Evolutionary conservation across 2,329 filamentous ascomycete genomes (phyloP).

Genomic region (Tolypocladium endophyticum): DNA sequence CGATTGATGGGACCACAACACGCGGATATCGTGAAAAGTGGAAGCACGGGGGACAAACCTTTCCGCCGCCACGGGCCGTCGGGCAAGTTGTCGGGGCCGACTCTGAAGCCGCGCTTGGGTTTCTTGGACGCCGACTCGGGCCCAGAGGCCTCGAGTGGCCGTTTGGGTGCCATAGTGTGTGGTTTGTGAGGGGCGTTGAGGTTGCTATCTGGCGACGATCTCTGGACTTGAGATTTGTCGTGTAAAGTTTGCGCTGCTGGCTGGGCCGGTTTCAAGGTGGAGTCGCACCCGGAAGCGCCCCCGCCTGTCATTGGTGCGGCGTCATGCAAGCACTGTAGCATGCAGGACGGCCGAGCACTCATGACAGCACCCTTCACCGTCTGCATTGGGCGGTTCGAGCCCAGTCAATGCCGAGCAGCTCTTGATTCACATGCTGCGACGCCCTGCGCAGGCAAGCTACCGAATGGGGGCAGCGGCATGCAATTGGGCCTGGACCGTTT

Average conservation of each 20-base stretch:
- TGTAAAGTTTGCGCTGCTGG: background rate
- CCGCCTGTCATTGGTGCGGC: background rate
- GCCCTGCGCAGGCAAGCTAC: background rate
- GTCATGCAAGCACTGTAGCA: background rate
- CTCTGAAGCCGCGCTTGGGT: slow-evolving; percentile 62
- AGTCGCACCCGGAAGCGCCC: background rate
- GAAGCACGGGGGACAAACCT: slow-evolving; percentile 23
- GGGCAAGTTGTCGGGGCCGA: slow-evolving; percentile 83
- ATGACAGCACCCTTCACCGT: background rate
- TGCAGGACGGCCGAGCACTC: background rate
- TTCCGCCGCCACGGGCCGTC: slow-evolving; percentile 84
- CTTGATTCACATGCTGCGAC: background rate
- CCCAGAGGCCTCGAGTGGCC: slow-evolving; percentile 15
- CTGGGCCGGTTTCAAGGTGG: background rate
- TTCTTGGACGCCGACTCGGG: slow-evolving; percentile 35
- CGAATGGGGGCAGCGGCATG: no score
- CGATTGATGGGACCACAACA: background rate
- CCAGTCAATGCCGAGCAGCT: background rate
- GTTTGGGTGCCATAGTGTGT: slow-evolving; percentile 20
- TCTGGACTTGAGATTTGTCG: background rate
- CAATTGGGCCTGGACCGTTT: background rate
- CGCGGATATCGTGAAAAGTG: background rate
- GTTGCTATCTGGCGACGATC: background rate
- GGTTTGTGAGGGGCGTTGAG: background rate
- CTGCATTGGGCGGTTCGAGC: background rate